Conservation (phyloP, 1,284 basidiomycete species). For the Phlebopus sp. region DNA sequence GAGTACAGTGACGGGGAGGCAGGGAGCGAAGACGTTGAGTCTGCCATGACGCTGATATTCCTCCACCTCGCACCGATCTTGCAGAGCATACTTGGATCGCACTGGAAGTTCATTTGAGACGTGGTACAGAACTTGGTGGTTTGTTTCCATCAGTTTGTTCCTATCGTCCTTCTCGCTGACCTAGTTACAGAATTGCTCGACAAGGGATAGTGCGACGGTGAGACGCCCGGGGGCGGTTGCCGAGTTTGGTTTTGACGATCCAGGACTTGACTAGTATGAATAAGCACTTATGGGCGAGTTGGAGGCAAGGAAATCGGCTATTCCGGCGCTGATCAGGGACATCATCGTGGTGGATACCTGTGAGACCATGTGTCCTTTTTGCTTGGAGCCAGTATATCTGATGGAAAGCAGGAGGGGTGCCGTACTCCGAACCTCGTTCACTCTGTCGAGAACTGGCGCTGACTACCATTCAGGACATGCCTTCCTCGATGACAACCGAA, state of each 20-base stretch:
- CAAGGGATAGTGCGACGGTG: constrained; percentile 61
- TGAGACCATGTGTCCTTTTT: constrained; percentile 33
- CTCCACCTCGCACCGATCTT: constrained; percentile 81
- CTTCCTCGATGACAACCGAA: constrained; percentile 60
- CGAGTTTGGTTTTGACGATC: constrained; percentile 67
- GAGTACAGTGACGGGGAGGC: constrained; percentile 44
- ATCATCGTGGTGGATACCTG: constrained; percentile 51
- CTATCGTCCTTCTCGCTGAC: background rate
- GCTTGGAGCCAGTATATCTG: background rate
- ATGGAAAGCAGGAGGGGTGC: constrained; percentile 16
- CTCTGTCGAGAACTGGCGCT: constrained; percentile 67
- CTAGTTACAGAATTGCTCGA: constrained; percentile 50
- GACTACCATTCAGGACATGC: constrained; percentile 65
- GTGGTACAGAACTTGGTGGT: constrained; percentile 89
- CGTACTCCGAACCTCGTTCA: constrained; percentile 60
- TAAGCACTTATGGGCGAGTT: constrained; percentile 67
- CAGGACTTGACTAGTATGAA: constrained; percentile 74
- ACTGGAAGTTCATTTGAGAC: constrained; percentile 94
- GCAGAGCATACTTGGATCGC: constrained; percentile 82
- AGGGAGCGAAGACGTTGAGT: constrained; percentile 66
- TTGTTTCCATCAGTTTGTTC: constrained; percentile 17
- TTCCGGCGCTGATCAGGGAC: constrained; percentile 58
- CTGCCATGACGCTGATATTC: constrained; percentile 75
- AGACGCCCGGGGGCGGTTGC: constrained; percentile 64
- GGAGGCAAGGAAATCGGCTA: constrained; percentile 54